A percentile compares a stretch with the other conserved stretches of the same genome.
Evolutionary conservation across 139 green algal genomes (phyloP).

Genomic region (Yamagishiella unicocca): DNA sequence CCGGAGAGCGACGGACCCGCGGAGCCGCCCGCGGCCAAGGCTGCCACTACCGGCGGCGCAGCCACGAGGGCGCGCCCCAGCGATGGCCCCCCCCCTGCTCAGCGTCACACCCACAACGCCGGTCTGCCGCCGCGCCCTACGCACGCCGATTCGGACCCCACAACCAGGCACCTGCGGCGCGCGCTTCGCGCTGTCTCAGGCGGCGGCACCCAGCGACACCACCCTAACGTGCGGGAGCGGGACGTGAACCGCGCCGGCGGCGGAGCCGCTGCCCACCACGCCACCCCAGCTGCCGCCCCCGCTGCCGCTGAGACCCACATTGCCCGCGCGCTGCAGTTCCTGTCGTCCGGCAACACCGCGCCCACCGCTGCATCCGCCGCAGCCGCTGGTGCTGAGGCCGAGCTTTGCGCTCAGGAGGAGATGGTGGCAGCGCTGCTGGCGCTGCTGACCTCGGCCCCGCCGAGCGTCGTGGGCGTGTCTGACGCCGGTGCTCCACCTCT

Average conservation of each 20-base stretch:
- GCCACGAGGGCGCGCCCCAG: too few relatives aligned
- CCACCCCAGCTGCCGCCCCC: not conserved
- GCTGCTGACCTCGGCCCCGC: not conserved
- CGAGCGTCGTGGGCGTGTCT: too few relatives aligned
- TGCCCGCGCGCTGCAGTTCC: slow-evolving; percentile 12
- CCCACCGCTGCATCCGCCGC: not conserved
- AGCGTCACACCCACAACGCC: not conserved
- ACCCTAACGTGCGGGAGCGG: not conserved
- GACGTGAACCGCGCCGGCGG: too few relatives aligned
- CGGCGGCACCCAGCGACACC: slow-evolving; percentile 1
- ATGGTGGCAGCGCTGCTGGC: slow-evolving; percentile 35
- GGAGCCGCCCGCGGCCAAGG: slow-evolving; percentile 5
- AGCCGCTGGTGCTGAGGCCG: not conserved
- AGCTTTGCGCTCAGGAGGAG: slow-evolving; percentile 36
- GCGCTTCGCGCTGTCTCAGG: slow-evolving; percentile 28
- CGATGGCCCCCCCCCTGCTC: not conserved
- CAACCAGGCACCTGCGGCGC: slow-evolving; percentile 10
- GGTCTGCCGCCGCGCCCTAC: slow-evolving; percentile 11
- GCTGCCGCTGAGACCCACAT: slow-evolving; percentile 36
- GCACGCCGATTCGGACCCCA: not conserved
- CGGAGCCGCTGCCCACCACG: too few relatives aligned
- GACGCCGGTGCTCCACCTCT: not conserved
- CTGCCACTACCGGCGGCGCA: slow-evolving; percentile 5
- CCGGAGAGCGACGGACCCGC: too few relatives aligned
- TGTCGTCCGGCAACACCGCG: not conserved